Evolutionary conservation across 2,329 filamentous ascomycete genomes (phyloP).

Genomic region (Fusarium zealandicum): DNA sequence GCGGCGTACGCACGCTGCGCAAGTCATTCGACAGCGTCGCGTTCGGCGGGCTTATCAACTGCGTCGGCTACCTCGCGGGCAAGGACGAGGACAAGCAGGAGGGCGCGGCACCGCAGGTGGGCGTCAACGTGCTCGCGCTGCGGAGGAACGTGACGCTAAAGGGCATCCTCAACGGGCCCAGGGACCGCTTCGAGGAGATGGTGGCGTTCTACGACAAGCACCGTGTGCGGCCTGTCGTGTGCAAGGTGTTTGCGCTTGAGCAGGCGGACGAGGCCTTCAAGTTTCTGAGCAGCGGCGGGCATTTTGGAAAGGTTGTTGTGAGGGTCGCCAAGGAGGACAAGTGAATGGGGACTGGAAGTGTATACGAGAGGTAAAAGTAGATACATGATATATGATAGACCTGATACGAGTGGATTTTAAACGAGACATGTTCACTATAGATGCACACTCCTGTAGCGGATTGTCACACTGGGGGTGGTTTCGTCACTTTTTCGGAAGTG

Average conservation of each 20-base stretch:
- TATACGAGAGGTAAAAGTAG: too few species aligned
- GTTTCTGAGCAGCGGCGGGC: conserved; percentile 59
- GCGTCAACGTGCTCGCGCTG: conserved; percentile 65
- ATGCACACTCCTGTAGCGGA: too few species aligned
- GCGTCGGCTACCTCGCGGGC: conserved; percentile 58
- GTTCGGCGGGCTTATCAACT: conserved; percentile 62
- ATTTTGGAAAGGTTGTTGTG: conserved; percentile 66
- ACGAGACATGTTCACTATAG: too few species aligned
- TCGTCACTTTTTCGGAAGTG: too few species aligned
- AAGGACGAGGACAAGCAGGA: conserved; percentile 60
- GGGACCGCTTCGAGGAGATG: conserved; percentile 62
- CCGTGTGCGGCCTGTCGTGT: conserved; percentile 56
- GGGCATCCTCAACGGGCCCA: conserved; percentile 68
- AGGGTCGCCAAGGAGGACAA: conserved; percentile 44
- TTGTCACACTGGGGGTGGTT: too few species aligned
- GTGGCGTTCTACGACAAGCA: conserved; percentile 53
- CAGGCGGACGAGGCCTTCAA: conserved; percentile 58
- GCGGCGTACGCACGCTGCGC: conserved; percentile 58
- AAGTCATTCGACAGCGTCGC: conserved; percentile 61
- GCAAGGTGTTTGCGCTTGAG: conserved; percentile 55
- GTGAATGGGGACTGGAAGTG: neutral
- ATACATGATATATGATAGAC: too few species aligned
- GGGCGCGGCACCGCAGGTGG: conserved; percentile 48
- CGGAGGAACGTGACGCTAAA: conserved; percentile 56
- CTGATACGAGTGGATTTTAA: too few species aligned